Evolutionary conservation across 495 filamentous ascomycete species (phyloP).

Genomic region (Aspergillus heteromorphus): DNA sequence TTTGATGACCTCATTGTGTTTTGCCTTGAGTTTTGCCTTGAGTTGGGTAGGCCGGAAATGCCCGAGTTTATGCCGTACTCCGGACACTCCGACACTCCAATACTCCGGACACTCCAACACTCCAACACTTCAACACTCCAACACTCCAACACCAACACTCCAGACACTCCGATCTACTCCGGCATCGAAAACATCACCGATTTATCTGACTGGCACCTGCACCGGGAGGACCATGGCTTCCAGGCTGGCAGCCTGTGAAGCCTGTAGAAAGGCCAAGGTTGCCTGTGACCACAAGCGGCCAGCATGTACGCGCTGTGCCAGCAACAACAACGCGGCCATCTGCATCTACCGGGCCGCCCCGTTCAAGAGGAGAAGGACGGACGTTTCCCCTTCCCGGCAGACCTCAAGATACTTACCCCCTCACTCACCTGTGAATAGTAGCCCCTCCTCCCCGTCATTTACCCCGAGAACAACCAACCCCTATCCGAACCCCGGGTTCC

Average conservation of each 20-base stretch:
- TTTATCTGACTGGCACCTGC: no score
- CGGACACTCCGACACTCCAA: no score
- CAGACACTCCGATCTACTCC: no score
- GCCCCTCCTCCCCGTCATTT: conserved; percentile 20
- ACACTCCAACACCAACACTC: no score
- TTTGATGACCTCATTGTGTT: no score
- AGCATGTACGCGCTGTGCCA: conserved; percentile 33
- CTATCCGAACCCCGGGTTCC: conserved; percentile 41
- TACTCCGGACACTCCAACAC: no score
- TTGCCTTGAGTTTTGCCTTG: no score
- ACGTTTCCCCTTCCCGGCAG: background rate
- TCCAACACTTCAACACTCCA: no score
- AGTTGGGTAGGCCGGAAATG: no score
- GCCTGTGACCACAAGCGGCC: conserved; percentile 39
- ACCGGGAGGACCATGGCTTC: conserved; percentile 7
- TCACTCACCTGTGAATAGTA: conserved; percentile 13
- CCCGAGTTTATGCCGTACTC: no score
- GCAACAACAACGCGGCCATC: conserved; percentile 14
- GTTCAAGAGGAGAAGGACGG: conserved; percentile 27
- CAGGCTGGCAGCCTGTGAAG: conserved; percentile 31
- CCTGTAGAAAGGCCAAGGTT: conserved; percentile 37
- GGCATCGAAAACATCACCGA: no score
- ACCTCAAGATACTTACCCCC: background rate
- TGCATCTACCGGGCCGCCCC: conserved; percentile 39
- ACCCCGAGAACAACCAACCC: conserved; percentile 22